phyloP scores from a whole-genome alignment of 441 rosid genomes.

The Populus hybrid region DNA sequence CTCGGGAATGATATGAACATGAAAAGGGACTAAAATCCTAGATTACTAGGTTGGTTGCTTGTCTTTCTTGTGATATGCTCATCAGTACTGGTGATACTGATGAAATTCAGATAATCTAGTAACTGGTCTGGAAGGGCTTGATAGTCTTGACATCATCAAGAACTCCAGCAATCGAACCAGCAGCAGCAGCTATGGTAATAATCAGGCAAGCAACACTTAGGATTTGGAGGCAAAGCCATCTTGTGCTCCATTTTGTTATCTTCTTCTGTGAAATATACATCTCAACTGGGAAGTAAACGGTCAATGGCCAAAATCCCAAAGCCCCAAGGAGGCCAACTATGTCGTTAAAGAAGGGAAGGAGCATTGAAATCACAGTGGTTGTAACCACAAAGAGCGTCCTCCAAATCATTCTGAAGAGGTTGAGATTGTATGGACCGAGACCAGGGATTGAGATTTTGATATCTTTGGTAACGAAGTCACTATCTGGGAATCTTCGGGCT shows the following conservation, averaged over 20 bases:
- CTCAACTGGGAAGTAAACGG: conserved; percentile 27
- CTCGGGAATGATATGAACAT: neutral
- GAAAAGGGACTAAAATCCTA: conserved; percentile 15
- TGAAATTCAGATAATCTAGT: conserved; percentile 20
- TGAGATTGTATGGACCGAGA: conserved; percentile 38
- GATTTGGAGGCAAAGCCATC: conserved; percentile 64
- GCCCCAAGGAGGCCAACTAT: conserved; percentile 83
- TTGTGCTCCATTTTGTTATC: conserved; percentile 64
- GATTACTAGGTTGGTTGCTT: neutral
- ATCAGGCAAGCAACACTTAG: conserved; percentile 36
- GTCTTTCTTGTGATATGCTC: conserved; percentile 4
- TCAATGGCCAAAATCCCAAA: conserved; percentile 82
- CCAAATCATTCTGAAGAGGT: conserved; percentile 67
- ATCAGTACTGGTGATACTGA: neutral
- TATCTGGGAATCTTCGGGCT: conserved; percentile 39
- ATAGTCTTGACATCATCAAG: conserved; percentile 54
- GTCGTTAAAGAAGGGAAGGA: conserved; percentile 81
- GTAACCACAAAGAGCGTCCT: conserved; percentile 65
- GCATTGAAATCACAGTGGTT: conserved; percentile 73
- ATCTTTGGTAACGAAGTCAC: conserved; percentile 50
- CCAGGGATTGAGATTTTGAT: conserved; percentile 47
- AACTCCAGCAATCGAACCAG: conserved; percentile 73
- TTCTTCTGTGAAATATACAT: conserved; percentile 70
- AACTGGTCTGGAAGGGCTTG: conserved; percentile 56
- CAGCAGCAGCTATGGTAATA: conserved; percentile 62